phyloP scores from a whole-genome alignment of 2,329 filamentous ascomycete species.

The Mycogone perniciosa region DNA sequence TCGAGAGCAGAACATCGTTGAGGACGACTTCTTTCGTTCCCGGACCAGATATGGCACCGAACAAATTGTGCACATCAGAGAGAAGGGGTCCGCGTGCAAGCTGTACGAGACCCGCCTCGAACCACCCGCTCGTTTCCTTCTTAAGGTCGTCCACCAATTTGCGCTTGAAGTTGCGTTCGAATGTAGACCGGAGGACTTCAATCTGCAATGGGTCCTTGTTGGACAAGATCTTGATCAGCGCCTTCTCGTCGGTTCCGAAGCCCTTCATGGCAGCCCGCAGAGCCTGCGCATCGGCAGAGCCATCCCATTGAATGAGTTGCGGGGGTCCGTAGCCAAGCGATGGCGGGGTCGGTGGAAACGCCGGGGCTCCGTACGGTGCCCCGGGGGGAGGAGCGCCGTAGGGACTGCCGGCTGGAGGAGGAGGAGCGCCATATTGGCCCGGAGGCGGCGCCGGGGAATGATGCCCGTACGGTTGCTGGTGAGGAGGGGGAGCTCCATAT shows the following conservation, averaged over 20 bases:
- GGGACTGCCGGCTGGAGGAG: conserved; percentile 20
- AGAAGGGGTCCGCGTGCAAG: conserved; percentile 72
- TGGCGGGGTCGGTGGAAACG: conserved; percentile 52
- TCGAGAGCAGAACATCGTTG: conserved; percentile 76
- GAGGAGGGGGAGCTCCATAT: conserved; percentile 27
- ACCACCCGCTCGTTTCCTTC: conserved; percentile 68
- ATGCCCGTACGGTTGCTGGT: conserved; percentile 15
- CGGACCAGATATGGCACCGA: conserved; percentile 65
- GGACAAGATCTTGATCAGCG: conserved; percentile 63
- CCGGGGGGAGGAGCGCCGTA: conserved; percentile 36
- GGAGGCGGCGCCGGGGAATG: conserved; percentile 12
- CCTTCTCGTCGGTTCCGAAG: conserved; percentile 80
- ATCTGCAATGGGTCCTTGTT: conserved; percentile 74
- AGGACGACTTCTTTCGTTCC: conserved; percentile 84
- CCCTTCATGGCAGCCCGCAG: conserved; percentile 86
- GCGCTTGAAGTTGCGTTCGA: conserved; percentile 56
- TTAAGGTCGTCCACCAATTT: conserved; percentile 69
- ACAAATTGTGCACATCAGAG: conserved; percentile 65
- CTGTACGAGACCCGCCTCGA: conserved; percentile 67
- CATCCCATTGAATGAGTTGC: conserved; percentile 64
- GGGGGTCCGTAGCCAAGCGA: conserved; percentile 69
- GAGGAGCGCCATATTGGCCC: conserved; percentile 26
- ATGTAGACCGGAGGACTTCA: conserved; percentile 60
- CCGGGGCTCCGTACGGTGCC: conserved; percentile 27
- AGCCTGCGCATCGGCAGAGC: conserved; percentile 59